A percentile compares a stretch with the other conserved stretches of the same genome.
These are phyloP conservation scores for Fagopyrum homotropicum DNA, from an alignment of 148 eudicot genomes.

Conservation along the genomic window DNA sequence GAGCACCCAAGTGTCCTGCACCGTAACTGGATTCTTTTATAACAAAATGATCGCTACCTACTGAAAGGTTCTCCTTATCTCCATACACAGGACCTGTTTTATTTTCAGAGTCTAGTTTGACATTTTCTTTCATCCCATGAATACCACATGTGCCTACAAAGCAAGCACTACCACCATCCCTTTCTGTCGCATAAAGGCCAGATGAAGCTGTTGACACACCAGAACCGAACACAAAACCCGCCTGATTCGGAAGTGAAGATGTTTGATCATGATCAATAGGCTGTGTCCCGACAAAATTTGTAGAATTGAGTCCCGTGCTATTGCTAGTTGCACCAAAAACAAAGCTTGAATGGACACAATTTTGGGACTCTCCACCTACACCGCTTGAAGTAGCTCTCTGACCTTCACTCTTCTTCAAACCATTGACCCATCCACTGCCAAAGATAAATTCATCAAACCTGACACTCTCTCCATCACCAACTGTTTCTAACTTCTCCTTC, in stretches of 20 bases:
- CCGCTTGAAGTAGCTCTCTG: neutral
- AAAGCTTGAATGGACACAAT: slow-evolving; percentile 9
- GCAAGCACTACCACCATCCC: no score
- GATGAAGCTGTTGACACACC: neutral
- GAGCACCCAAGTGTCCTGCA: no score
- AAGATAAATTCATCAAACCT: slow-evolving; percentile 12
- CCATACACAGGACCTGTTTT: no score
- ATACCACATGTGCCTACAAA: no score
- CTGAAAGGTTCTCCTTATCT: no score
- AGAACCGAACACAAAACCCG: slow-evolving; percentile 12
- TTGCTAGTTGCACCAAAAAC: slow-evolving; percentile 16
- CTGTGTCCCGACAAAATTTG: neutral
- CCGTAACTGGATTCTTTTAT: neutral
- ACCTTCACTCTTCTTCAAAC: neutral
- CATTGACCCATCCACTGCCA: neutral
- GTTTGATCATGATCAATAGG: slow-evolving; percentile 8
- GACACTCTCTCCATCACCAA: slow-evolving; percentile 11
- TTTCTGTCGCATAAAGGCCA: no score
- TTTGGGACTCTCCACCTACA: neutral
- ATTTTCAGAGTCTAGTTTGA: no score
- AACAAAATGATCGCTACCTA: neutral
- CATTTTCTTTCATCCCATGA: no score
- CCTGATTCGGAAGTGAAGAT: neutral
- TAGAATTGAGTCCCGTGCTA: slow-evolving; percentile 4
- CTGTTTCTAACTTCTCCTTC: slow-evolving; percentile 2